A percentile compares a stretch with the other conserved stretches of the same genome.
phyloP scores from a whole-genome alignment of 805 yeast species.

The Candida ponderosae region DNA sequence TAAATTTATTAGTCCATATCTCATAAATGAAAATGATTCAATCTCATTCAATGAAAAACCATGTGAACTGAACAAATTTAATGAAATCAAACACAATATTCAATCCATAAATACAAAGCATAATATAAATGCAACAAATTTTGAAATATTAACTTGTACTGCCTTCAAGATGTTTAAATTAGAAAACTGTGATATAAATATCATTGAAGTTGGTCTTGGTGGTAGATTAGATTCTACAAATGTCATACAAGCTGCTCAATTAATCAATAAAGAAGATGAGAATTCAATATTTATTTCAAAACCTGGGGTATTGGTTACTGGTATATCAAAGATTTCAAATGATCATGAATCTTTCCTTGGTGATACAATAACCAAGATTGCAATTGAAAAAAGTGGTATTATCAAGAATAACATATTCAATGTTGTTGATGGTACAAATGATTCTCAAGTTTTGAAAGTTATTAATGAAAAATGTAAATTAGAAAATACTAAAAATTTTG shows the following conservation, averaged over 20 bases:
- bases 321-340: conserved; percentile 75
- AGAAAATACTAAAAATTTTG: conserved; percentile 21
- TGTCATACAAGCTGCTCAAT: conserved; percentile 33
- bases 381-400: conserved; percentile 82
- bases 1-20: conserved; percentile 84
- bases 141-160: conserved; percentile 77
- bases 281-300: conserved; percentile 3
- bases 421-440: conserved; percentile 68
- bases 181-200: conserved; percentile 59
- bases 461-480: conserved; percentile 30
- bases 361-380: conserved; percentile 52
- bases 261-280: conserved; percentile 3
- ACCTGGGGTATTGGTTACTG: conserved; percentile 49
- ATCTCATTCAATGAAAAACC: conserved; percentile 58
- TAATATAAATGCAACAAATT: conserved; percentile 70
- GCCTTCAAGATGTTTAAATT: conserved; percentile 71
- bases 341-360: conserved; percentile 85
- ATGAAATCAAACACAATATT: conserved; percentile 35
- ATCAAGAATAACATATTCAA: conserved; percentile 49
- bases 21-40: conserved; percentile 66
- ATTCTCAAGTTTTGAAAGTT: conserved; percentile 37
- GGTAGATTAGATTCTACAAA: conserved; percentile 89
- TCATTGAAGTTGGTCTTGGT: conserved; percentile 93
- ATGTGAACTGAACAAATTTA: conserved; percentile 39
- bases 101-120: conserved; percentile 28